These are phyloP conservation scores for Tuber melanosporum DNA, from an alignment of 495 filamentous ascomycete genomes.

Conservation along the genomic window DNA sequence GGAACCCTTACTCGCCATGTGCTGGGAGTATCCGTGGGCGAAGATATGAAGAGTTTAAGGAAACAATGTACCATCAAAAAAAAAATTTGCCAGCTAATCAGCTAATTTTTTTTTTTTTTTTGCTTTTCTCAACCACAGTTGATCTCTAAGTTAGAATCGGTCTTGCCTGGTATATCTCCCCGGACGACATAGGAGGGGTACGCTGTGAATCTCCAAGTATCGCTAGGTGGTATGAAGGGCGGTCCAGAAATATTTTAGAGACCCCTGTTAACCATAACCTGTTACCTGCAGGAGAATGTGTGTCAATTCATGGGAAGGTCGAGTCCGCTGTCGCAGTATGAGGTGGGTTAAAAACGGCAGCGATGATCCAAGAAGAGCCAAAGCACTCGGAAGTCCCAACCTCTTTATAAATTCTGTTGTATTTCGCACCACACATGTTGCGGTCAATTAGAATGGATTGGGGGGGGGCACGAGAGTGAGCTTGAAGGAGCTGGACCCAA, in stretches of 20 bases:
- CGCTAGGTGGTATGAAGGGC: background rate
- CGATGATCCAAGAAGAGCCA: background rate
- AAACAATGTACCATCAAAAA: background rate
- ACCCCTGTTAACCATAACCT: background rate
- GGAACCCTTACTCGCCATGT: slow-evolving; percentile 13
- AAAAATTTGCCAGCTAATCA: background rate
- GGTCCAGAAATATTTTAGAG: background rate
- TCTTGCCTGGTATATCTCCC: background rate
- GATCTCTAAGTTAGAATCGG: background rate
- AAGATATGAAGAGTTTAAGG: background rate
- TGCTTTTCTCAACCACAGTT: background rate
- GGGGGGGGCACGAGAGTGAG: background rate
- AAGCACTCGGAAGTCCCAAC: slow-evolving; percentile 18
- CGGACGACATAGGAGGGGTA: background rate
- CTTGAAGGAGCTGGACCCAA: background rate
- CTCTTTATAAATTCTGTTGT: slow-evolving; percentile 26
- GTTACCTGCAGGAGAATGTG: background rate
- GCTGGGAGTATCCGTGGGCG: background rate
- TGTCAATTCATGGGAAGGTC: background rate
- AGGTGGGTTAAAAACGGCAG: background rate
- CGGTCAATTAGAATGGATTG: slow-evolving; percentile 8
- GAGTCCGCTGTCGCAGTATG: background rate
- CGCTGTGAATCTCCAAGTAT: background rate
- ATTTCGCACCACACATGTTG: slow-evolving; percentile 17
- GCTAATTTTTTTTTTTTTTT: background rate